Base-by-base conservation (phyloP, 345 rosid species). In the Ceriops decandra region DNA sequence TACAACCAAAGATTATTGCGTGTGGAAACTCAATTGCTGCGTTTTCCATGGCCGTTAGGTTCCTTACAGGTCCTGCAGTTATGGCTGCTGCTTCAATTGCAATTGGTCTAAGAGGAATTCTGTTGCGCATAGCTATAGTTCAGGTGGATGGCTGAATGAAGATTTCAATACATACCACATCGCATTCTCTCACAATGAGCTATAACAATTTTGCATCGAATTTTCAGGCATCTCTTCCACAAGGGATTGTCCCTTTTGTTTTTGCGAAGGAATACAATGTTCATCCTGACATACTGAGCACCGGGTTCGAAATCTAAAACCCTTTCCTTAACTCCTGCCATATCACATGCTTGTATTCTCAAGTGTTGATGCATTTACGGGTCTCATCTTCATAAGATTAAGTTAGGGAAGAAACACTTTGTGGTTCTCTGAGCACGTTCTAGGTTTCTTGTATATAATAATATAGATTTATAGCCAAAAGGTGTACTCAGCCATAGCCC, bases 21-120 rank as follows among this genome's bases (percentile, higher is more conserved):
- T 95, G 99, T 68, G 99, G 98, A 35, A 95, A 90, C 70, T 76
- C 93, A 0, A 68, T 90, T 24, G 99, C 99, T 0, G 9, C 88
- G n/a, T 86, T 95, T 74, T 75, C 99, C 0, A 91, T 91, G 96
- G 92, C 88, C 4, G 90, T 91, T 64, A 74, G 99, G 66, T 95
- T 95, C 77, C 83, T 91, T 7, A 84, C 87, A 0, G 99, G 99
- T 6, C 98, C 99, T 19, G 93, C 91, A 1, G 92, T 95, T 17
- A 91, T 95, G 97, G 99, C 99, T 2, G 96, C 88, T 61, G 90
- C 99, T 28, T 88, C 99, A 0, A 79, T 85, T 21, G 96, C 90
- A 6, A 86, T 95, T 47, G 99, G 99, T 32, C 72, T 95, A 7
- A 60, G 83, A 28, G 92, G 98, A n/a, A 76, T 58, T 67, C 87